Conservation (phyloP, 306 rosid genomes). For the Neltuma alba region DNA sequence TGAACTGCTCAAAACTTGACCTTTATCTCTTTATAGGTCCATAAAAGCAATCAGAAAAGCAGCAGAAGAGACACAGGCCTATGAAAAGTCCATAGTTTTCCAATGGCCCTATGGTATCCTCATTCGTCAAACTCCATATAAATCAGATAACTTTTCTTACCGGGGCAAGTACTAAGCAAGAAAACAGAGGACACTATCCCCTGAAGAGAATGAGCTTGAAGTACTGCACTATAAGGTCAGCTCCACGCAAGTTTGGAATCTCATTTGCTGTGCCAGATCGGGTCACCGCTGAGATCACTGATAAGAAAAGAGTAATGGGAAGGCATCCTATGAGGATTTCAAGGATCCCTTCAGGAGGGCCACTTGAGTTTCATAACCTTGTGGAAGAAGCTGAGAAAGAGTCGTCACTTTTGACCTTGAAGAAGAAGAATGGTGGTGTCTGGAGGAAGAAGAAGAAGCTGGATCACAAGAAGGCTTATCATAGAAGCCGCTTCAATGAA, state of each 20-base stretch:
- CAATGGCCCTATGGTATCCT: background rate
- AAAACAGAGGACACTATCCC: background rate
- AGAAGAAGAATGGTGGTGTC: slow-evolving; percentile 13
- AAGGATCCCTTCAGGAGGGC: slow-evolving; percentile 51
- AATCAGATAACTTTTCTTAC: background rate
- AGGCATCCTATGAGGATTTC: slow-evolving; percentile 51
- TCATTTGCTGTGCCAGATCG: slow-evolving; percentile 57
- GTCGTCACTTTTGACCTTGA: slow-evolving; percentile 25
- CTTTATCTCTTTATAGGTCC: background rate
- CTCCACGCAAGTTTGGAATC: slow-evolving; percentile 45
- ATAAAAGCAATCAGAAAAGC: background rate
- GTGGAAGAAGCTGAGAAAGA: slow-evolving; percentile 40
- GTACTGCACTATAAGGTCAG: slow-evolving; percentile 13
- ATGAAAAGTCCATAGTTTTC: background rate
- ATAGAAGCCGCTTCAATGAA: slow-evolving; percentile 50
- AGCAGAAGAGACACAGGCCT: background rate
- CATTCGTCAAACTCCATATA: background rate
- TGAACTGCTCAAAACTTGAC: background rate
- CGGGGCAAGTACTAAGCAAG: background rate
- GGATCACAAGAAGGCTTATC: slow-evolving; percentile 41
- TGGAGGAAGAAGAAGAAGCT: background rate
- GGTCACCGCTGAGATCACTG: slow-evolving; percentile 44
- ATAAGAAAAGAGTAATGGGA: slow-evolving; percentile 45
- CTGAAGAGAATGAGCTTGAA: slow-evolving; percentile 23
- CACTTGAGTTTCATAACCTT: slow-evolving; percentile 39